A percentile compares a stretch with the other conserved stretches of the same genome.
Evolutionary conservation across 148 eudicot species (phyloP).

Genomic region (Cornus suecica): DNA sequence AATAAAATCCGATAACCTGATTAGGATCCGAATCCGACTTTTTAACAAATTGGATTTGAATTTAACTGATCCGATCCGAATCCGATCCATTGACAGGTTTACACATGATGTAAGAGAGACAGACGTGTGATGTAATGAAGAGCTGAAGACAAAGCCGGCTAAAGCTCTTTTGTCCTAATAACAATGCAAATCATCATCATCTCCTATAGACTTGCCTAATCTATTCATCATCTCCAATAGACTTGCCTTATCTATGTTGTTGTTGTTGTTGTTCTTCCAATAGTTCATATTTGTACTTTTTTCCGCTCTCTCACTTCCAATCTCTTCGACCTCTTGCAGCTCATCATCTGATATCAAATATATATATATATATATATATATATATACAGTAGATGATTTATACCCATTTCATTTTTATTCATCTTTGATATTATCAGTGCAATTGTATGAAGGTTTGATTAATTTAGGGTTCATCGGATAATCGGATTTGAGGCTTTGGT

Average conservation of each 20-base stretch:
- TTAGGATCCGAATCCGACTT: too few species aligned
- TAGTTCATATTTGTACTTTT: not conserved
- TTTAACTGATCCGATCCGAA: too few species aligned
- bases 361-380: too few species aligned
- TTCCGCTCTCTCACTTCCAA: not conserved
- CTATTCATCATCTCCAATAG: not conserved
- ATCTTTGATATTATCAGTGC: not conserved
- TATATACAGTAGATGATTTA: too few species aligned
- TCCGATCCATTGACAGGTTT: too few species aligned
- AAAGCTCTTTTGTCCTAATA: slow-evolving; percentile 10
- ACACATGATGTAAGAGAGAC: too few species aligned
- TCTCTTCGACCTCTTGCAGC: not conserved
- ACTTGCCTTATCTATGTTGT: not conserved
- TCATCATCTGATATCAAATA: too few species aligned
- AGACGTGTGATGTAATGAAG: not conserved
- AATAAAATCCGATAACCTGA: too few species aligned
- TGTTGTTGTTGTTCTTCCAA: too few species aligned
- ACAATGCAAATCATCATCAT: not conserved
- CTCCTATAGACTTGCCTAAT: not conserved
- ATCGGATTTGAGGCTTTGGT: slow-evolving; percentile 9
- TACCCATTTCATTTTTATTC: not conserved
- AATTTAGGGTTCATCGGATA: not conserved
- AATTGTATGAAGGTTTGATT: slow-evolving; percentile 8
- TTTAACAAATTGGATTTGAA: too few species aligned
- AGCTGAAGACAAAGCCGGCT: slow-evolving; percentile 27